Conservation (phyloP, 2,329 filamentous ascomycete genomes). For the Xylaria sp. region DNA sequence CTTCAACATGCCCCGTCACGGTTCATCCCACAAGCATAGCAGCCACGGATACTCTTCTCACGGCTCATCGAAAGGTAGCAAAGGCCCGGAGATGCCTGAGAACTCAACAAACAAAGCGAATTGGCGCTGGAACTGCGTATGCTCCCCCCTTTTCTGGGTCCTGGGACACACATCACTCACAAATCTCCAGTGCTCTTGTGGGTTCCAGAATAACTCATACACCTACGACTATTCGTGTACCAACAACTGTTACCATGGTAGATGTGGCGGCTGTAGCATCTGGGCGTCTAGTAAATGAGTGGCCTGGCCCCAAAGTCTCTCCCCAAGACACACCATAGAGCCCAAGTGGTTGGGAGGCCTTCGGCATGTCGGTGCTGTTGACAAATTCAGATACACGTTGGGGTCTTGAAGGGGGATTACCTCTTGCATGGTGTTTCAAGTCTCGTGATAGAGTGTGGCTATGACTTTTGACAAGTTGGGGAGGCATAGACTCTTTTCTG, state of each 20-base stretch:
- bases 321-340: not conserved
- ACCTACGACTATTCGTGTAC: slow-evolving; percentile 8
- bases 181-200: slow-evolving; percentile 22
- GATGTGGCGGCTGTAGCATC: slow-evolving; percentile 2
- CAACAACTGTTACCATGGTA: slow-evolving; percentile 10
- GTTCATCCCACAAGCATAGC: too few relatives aligned
- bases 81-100: not conserved
- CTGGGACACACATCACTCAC: slow-evolving; percentile 12
- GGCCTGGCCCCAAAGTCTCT: not conserved
- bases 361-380: slow-evolving; percentile 1
- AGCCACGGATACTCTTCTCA: not conserved
- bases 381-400: not conserved
- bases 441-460: not conserved
- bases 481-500: not conserved
- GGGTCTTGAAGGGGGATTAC: slow-evolving; percentile 3
- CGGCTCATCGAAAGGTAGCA: not conserved
- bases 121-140: slow-evolving; percentile 31
- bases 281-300: slow-evolving; percentile 12
- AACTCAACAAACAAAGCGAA: not conserved
- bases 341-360: not conserved
- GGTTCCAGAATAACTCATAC: slow-evolving; percentile 18
- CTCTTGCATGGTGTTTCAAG: not conserved
- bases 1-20: not conserved
- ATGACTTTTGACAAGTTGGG: not conserved
- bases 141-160: not conserved